Evolutionary conservation across 345 rosid genomes (phyloP).

Genomic region (Salix caprea): DNA sequence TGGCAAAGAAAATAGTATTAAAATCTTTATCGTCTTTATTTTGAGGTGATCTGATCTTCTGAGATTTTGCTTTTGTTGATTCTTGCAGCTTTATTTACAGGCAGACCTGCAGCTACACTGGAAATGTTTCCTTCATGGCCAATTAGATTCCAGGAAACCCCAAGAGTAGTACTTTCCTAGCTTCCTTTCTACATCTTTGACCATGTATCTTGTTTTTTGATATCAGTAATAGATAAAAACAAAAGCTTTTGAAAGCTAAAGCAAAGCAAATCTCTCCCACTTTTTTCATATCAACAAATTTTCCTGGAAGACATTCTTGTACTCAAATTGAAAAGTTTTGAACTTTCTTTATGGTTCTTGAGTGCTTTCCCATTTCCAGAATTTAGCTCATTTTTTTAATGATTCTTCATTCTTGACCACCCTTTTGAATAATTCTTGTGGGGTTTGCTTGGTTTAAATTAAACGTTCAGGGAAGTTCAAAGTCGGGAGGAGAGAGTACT

Average conservation of each 20-base stretch:
- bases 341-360: constrained; percentile 9
- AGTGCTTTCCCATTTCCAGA: constrained; percentile 4
- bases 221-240: neutral
- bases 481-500: constrained; percentile 70
- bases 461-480: constrained; percentile 72
- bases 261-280: neutral
- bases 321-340: neutral
- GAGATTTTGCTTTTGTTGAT: constrained; percentile 18
- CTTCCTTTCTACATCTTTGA: constrained; percentile 45
- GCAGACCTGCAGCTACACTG: constrained; percentile 92
- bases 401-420: constrained; percentile 5
- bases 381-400: neutral
- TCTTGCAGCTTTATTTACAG: constrained; percentile 70
- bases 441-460: constrained; percentile 11
- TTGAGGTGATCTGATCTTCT: constrained; percentile 43
- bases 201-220: constrained; percentile 37
- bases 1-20: constrained; percentile 7
- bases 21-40: constrained; percentile 15
- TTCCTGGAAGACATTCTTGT: neutral
- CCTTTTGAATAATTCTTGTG: constrained; percentile 11
- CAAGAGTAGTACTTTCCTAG: constrained; percentile 52
- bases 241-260: neutral
- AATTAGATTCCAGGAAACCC: constrained; percentile 92
- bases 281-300: neutral
- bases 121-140: constrained; percentile 99